Conservation (phyloP, 1,139 yeast genomes). For the Wickerhamomyces sp. region DNA sequence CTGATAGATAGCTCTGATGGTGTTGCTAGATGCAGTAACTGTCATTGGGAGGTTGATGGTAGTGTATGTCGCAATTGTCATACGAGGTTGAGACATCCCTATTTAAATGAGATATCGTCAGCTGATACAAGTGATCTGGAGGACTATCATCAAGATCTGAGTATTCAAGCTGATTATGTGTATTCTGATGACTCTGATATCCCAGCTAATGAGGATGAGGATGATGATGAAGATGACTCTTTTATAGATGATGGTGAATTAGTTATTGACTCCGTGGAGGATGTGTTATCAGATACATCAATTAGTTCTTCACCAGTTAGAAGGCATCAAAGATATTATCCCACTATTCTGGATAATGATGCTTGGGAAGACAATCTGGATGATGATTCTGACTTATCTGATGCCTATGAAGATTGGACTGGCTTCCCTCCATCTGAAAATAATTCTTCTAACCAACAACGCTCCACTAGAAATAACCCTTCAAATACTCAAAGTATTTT, state of each 20-base stretch:
- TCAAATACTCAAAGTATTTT: background rate
- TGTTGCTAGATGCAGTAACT: constrained; percentile 71
- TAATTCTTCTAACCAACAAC: no score
- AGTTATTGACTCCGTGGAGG: background rate
- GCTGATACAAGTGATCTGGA: constrained; percentile 1
- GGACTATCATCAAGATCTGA: no score
- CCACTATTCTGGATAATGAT: constrained; percentile 9
- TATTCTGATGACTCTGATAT: constrained; percentile 7
- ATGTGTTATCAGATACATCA: constrained; percentile 1
- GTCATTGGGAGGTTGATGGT: constrained; percentile 79
- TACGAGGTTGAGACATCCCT: constrained; percentile 13
- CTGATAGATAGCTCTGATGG: constrained; percentile 71
- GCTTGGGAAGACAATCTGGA: constrained; percentile 12
- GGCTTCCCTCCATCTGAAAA: constrained; percentile 13
- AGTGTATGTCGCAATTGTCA: constrained; percentile 53
- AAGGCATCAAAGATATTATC: constrained; percentile 1
- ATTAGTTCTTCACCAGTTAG: constrained; percentile 9
- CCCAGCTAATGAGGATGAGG: constrained; percentile 6
- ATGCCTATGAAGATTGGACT: constrained; percentile 9
- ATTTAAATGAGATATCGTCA: constrained; percentile 1
- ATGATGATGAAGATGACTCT: constrained; percentile 7
- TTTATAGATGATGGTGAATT: constrained; percentile 11
- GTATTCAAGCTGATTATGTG: background rate
- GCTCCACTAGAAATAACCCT: no score
- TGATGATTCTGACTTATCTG: constrained; percentile 1